These are phyloP conservation scores for Sungouiozyma ichnusensis DNA, from an alignment of 805 yeast species.

Conservation along the genomic window DNA sequence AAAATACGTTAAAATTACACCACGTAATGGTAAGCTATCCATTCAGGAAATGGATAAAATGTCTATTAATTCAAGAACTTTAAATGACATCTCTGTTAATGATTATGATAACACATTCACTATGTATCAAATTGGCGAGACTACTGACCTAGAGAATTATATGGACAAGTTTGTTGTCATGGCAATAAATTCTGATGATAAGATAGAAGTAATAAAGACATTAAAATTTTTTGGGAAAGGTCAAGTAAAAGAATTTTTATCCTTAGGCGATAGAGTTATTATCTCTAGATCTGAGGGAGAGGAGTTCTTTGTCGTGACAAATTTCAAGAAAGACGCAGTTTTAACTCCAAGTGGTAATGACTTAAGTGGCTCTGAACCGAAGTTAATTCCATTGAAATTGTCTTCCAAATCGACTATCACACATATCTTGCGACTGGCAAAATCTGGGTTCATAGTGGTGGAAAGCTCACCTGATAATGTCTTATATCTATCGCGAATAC, in stretches of 20 bases:
- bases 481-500: not conserved
- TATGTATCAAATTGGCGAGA: constrained; percentile 2
- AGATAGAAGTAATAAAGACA: constrained; percentile 3
- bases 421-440: not conserved
- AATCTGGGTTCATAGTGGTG: not conserved
- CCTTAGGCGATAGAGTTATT: constrained; percentile 10
- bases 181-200: not conserved
- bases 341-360: not conserved
- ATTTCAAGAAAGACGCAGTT: not conserved
- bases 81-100: constrained; percentile 3
- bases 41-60: constrained; percentile 4
- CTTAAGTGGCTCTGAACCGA: not conserved
- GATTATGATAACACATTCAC: constrained; percentile 6
- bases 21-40: constrained; percentile 9
- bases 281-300: constrained; percentile 1
- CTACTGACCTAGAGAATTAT: not conserved
- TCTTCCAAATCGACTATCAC: not conserved
- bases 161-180: not conserved
- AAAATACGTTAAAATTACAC: constrained; percentile 11
- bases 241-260: constrained; percentile 8
- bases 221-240: constrained; percentile 7
- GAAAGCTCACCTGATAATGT: not conserved
- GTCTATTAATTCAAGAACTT: constrained; percentile 3
- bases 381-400: too few relatives aligned
- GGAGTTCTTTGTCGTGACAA: not conserved